These are phyloP conservation scores for Aspergillus bombycis DNA, from an alignment of 2,329 filamentous ascomycete species.

Conservation along the genomic window DNA sequence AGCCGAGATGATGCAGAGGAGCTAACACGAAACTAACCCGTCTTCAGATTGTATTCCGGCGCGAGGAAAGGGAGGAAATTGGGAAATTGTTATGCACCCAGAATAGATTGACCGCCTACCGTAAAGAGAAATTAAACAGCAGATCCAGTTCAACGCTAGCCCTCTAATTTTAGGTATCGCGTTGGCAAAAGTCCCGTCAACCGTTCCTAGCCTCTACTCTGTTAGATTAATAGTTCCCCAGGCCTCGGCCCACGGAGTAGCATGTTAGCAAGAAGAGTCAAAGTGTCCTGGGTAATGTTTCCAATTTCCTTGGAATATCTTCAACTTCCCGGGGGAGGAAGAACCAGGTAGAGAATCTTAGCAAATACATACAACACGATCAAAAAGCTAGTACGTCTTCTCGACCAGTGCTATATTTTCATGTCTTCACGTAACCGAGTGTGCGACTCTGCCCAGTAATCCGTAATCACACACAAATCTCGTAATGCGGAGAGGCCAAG, in stretches of 20 bases:
- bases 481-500: background rate
- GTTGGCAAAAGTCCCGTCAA: too few species aligned
- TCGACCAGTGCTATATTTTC: too few species aligned
- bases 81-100: background rate
- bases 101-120: background rate
- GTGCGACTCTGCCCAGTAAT: too few species aligned
- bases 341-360: too few species aligned
- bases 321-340: too few species aligned
- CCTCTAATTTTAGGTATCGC: background rate
- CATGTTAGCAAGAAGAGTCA: too few species aligned
- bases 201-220: background rate
- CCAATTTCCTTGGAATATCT: too few species aligned
- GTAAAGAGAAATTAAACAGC: background rate
- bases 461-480: background rate
- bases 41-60: background rate
- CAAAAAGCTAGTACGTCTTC: too few species aligned
- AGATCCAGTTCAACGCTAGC: background rate
- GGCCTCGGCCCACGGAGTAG: background rate
- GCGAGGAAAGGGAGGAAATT: background rate
- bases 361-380: too few species aligned
- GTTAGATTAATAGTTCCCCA: background rate
- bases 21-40: background rate
- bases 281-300: background rate
- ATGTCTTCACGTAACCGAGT: too few species aligned
- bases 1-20: background rate